phyloP scores from a whole-genome alignment of 306 rosid genomes.

The Geum urbanum region DNA sequence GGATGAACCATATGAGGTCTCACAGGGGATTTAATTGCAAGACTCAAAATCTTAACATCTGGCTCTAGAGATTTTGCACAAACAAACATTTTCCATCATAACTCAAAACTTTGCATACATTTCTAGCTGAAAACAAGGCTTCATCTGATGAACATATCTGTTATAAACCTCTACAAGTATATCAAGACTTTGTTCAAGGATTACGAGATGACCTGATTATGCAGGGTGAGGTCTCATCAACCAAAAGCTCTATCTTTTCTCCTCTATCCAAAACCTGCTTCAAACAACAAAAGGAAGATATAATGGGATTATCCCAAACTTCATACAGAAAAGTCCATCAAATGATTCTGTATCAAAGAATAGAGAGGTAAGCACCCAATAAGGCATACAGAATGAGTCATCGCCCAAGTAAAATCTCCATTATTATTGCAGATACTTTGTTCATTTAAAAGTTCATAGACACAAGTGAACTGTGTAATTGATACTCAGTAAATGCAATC shows the following conservation, averaged over 20 bases:
- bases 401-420: not conserved
- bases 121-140: not conserved
- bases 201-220: slow-evolving; percentile 67
- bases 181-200: not conserved
- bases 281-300: slow-evolving; percentile 2
- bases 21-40: no score
- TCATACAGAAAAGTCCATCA: not conserved
- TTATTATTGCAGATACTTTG: not conserved
- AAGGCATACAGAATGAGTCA: not conserved
- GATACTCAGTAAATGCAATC: no score
- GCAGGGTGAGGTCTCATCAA: slow-evolving; percentile 96
- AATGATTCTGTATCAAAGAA: not conserved
- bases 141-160: not conserved
- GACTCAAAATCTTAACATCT: no score
- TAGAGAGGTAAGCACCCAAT: not conserved
- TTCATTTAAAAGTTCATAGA: not conserved
- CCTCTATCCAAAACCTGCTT: slow-evolving; percentile 94
- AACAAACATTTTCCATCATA: no score
- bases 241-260: slow-evolving; percentile 93
- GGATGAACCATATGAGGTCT: no score
- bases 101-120: no score
- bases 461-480: not conserved
- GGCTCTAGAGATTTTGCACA: no score
- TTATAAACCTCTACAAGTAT: not conserved
- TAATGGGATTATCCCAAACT: slow-evolving; percentile 19